Evolutionary conservation across 306 rosid genomes (phyloP), one percentile per base, ranked within the genome.

Genomic region (Leucaena leucocephala): DNA sequence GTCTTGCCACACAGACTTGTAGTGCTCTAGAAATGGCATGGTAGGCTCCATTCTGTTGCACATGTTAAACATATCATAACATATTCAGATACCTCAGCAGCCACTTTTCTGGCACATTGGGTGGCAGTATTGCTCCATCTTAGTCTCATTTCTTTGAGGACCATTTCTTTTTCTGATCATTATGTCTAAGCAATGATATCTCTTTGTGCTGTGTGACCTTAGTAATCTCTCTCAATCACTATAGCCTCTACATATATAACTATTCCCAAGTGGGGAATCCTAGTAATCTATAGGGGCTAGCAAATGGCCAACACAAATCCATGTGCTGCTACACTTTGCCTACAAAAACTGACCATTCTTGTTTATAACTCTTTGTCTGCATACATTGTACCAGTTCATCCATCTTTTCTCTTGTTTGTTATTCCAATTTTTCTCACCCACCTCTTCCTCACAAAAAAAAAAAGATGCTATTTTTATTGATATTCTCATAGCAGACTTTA

Each of bases 241-340:
- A 64, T 36, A 64, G 42, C 16, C 19, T 11, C 19, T 0, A 62
- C 15, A 3, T 4, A 1, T 2, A 34, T 4, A 4, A 27, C 44
- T 63, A 36, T 34, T 63, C 68, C 44, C 21, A 39, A 16, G 71
- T 66, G 71, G 34, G 45, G 71, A 66, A 64, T 64, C 45, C 45
- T 64, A 36, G 69, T 64, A 15, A 64, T 64, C 48, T 39, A 43
- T 3, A 39, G 71, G 17, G 34, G 33, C 34, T 6, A 17, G 72
- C 72, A 40, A 67, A 67, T 42, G 72, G 72, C 72, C 72, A 67
- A n/a, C 72, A 42, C 13, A 67, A 67, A n/a, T 8, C 52, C 72
- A 67, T 67, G 72, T 67, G 52, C 50, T 19, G 50, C 50, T 67
- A n/a, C 19, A 40, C 72, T 42, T 40, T 17, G 72, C 52, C 8